These are phyloP conservation scores for Silene conica DNA, from an alignment of 148 eudicot genomes.

Conservation along the genomic window DNA sequence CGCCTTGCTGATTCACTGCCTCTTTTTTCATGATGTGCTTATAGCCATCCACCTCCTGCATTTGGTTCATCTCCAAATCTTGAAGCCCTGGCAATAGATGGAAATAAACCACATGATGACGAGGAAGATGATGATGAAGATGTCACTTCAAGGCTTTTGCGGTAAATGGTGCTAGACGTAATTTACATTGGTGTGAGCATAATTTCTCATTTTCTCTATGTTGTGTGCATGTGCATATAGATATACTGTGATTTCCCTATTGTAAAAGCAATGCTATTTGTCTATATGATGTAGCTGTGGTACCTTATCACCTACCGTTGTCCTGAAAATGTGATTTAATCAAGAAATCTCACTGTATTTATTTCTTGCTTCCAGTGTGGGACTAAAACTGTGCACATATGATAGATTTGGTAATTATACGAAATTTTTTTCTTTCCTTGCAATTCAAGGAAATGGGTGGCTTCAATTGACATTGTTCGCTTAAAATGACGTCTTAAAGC, in stretches of 20 bases:
- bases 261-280: not conserved
- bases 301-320: not conserved
- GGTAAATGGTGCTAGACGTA: slow-evolving; percentile 37
- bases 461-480: not conserved
- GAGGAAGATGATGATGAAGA: slow-evolving; percentile 53
- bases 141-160: slow-evolving; percentile 42
- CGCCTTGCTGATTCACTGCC: slow-evolving; percentile 15
- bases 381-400: not conserved
- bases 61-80: slow-evolving; percentile 97
- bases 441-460: not conserved
- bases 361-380: not conserved
- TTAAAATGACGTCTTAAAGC: not conserved
- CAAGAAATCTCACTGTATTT: slow-evolving; percentile 1
- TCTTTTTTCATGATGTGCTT: slow-evolving; percentile 21
- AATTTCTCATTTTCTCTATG: not conserved
- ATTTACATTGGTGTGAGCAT: slow-evolving; percentile 8
- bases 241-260: not conserved
- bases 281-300: not conserved
- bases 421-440: not conserved
- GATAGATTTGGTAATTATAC: slow-evolving; percentile 2
- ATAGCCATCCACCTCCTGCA: slow-evolving; percentile 89
- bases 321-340: slow-evolving; percentile 5
- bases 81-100: slow-evolving; percentile 91
- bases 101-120: slow-evolving; percentile 46
- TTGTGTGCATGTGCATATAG: not conserved